Evolutionary conservation across 257 asterid genomes (phyloP).

Genomic region (Agastache rugosa): DNA sequence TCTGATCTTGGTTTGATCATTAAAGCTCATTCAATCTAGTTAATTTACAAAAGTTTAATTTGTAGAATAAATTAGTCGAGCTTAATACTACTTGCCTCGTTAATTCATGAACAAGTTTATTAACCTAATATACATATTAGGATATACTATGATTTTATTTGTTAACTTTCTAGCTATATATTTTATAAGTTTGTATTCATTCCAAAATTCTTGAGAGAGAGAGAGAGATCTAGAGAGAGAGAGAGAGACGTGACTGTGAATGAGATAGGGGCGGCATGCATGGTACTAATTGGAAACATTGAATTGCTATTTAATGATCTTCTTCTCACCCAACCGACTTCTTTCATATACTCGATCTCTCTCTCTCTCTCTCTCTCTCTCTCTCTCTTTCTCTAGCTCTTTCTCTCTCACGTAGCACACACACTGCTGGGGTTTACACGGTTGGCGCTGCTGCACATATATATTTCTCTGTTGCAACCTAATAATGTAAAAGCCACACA

Average conservation of each 20-base stretch:
- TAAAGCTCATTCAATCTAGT: too few relatives aligned
- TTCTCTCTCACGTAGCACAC: not conserved
- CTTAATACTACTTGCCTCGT: too few relatives aligned
- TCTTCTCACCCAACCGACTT: conserved; percentile 26
- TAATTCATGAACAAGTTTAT: too few relatives aligned
- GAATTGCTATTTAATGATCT: conserved; percentile 32
- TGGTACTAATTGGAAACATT: conserved; percentile 31
- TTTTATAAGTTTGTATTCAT: too few relatives aligned
- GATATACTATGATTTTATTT: too few relatives aligned
- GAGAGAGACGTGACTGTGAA: not conserved
- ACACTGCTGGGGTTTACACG: not conserved
- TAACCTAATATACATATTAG: too few relatives aligned
- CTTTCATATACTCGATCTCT: not conserved
- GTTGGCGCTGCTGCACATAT: not conserved
- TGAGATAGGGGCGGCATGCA: not conserved
- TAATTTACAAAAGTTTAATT: too few relatives aligned
- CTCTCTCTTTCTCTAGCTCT: conserved; percentile 15
- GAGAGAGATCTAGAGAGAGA: not conserved
- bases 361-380: conserved; percentile 28
- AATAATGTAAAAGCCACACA: conserved; percentile 15
- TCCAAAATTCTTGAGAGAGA: not conserved
- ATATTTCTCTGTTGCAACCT: conserved; percentile 41
- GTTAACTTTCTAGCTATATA: too few relatives aligned
- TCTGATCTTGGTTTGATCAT: too few relatives aligned
- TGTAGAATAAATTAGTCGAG: too few relatives aligned